Evolutionary conservation across 2,329 filamentous ascomycete genomes (phyloP), one percentile per base, ranked within the genome.

Genomic region (Eurotiales sp.): DNA sequence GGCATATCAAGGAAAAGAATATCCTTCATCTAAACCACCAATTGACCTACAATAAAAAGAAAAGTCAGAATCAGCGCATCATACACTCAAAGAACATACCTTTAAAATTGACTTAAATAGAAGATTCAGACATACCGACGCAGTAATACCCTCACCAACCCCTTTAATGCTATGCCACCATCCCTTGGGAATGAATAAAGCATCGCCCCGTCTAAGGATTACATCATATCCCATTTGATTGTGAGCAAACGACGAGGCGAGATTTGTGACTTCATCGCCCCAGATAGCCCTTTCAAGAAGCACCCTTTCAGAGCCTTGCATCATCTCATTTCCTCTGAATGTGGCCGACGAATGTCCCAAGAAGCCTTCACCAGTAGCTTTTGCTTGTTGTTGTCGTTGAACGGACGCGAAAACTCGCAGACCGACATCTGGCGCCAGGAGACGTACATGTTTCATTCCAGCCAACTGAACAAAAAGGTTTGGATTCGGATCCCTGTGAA

Each of bases 401-500:
- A 80, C 74, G 27, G 64, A 61, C 30, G 72, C 74, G 65, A 90
- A 96, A 2, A 96, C 65, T 0, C 61, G 68, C 42, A 79, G 72
- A 1, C 93, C 93, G 3, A 75, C 62, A 0, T 69, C 63, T 0
- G 90, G 90, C 4, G 77, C 72, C 52, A 92, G 76, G 11, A 96
- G 65, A n/a, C 90, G 78, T 14, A 96, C 75, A 0, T 73, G 66
- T 69, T 99, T 99, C 46, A 64, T 69, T 3, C 88, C 83, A 14
- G 82, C 82, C 11, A 97, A 69, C 69, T 99, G 93, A 41, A 88
- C 82, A 65, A 97, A 96, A 0, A 96, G 62, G 64, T 99, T 99
- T 0, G 90, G 90, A 61, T 97, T 97, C 0, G 93, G 93, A 62
- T 99, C 93, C 50, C 87, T 82, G 69, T 99, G 93, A 3, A 96